A percentile compares a stretch with the other conserved stretches of the same genome.
These are phyloP conservation scores for Coemansia pectinata DNA, from an alignment of 192 early-diverging fungal genomes.

Conservation along the genomic window DNA sequence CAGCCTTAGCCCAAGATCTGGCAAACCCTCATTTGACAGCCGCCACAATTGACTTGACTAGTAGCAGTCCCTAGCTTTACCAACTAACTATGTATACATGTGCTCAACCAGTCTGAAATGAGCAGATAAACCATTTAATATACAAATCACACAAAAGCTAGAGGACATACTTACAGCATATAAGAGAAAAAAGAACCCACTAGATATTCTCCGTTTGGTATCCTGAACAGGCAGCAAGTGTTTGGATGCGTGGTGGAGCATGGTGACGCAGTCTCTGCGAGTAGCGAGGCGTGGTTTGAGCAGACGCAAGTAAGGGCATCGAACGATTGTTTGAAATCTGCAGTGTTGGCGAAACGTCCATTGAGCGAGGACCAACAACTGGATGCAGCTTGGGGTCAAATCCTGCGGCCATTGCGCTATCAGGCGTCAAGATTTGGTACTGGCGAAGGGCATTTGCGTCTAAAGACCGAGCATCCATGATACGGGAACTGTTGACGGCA, in stretches of 20 bases:
- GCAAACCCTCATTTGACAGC: not conserved
- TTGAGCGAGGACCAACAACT: conserved; percentile 28
- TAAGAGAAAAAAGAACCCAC: not conserved
- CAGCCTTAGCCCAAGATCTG: not conserved
- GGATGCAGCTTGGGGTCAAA: conserved; percentile 42
- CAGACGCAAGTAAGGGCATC: not conserved
- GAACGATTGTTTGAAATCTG: conserved; percentile 8
- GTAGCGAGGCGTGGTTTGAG: not conserved
- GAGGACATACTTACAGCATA: not conserved
- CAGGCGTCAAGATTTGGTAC: not conserved
- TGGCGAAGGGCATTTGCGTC: not conserved
- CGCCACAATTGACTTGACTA: not conserved
- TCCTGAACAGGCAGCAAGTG: not conserved
- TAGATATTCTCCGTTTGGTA: not conserved
- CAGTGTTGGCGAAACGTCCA: conserved; percentile 27
- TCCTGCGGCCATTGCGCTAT: not conserved
- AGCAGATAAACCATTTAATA: not conserved
- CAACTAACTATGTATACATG: not conserved
- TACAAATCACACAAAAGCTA: not conserved
- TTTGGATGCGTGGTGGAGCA: not conserved
- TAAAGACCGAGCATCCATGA: not conserved
- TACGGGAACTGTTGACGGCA: not conserved
- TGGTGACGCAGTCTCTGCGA: conserved; percentile 11
- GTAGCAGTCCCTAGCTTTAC: not conserved
- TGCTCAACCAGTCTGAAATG: not conserved